Evolutionary conservation across 768 basidiomycete genomes (phyloP).

Genomic region (Pilatotrama ljubarskyi): DNA sequence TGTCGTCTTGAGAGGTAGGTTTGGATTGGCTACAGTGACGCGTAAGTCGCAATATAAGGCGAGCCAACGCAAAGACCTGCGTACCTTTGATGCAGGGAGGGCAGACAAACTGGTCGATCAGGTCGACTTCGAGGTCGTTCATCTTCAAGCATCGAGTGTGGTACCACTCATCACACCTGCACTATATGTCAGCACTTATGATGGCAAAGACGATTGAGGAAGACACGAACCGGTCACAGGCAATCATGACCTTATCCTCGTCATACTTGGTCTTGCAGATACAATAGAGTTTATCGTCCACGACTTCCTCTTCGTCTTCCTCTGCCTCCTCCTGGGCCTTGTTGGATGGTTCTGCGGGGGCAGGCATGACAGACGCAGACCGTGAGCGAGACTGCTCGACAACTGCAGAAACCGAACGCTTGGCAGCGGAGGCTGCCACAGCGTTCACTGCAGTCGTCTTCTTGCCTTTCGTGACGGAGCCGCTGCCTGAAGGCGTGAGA

Average conservation of each 20-base stretch:
- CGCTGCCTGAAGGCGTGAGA: constrained; percentile 18
- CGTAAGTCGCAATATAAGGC: constrained; percentile 14
- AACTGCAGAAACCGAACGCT: constrained; percentile 28
- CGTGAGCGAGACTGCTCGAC: constrained; percentile 52
- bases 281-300: constrained; percentile 79
- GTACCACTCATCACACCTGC: constrained; percentile 93
- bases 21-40: constrained; percentile 45
- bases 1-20: constrained; percentile 65
- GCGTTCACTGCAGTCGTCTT: constrained; percentile 29
- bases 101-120: constrained; percentile 92
- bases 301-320: constrained; percentile 41
- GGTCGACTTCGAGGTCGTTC: constrained; percentile 77
- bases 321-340: constrained; percentile 44
- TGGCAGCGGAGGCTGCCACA: constrained; percentile 22
- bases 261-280: constrained; percentile 87
- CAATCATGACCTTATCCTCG: constrained; percentile 88
- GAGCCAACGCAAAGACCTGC: constrained; percentile 25
- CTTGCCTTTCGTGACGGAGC: constrained; percentile 27
- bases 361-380: constrained; percentile 69
- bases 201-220: background rate
- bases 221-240: constrained; percentile 77
- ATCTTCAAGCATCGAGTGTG: constrained; percentile 84
- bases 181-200: background rate
- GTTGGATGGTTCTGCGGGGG: constrained; percentile 42
- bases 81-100: constrained; percentile 75